Conservation (phyloP, 306 rosid species). For the Macrotyloma uniflorum region DNA sequence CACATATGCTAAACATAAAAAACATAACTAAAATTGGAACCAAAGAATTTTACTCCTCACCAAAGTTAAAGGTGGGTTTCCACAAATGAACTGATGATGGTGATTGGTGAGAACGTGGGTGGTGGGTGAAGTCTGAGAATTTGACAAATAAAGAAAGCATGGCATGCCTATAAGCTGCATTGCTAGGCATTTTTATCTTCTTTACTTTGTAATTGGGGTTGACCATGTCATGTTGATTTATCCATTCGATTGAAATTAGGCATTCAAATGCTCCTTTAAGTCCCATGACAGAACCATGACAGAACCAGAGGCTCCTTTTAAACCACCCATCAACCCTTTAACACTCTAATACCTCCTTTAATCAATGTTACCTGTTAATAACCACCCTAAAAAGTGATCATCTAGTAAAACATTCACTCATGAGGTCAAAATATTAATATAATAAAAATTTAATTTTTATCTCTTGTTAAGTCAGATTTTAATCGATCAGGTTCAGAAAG, state of each 20-base stretch:
- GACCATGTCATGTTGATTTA: neutral
- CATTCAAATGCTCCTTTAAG: neutral
- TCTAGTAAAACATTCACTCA: neutral
- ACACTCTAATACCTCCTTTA: neutral
- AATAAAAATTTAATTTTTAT: too few relatives aligned
- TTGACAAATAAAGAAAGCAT: conserved; percentile 34
- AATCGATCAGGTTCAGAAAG: too few relatives aligned
- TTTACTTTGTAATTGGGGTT: neutral
- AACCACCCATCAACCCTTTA: neutral
- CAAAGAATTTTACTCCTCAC: neutral
- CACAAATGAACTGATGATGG: neutral
- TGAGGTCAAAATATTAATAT: too few relatives aligned
- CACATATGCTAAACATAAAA: neutral
- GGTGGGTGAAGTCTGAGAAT: conserved; percentile 23
- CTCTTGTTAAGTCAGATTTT: too few relatives aligned
- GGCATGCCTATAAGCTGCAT: conserved; percentile 22
- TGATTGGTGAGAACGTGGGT: conserved; percentile 28
- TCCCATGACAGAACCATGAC: neutral
- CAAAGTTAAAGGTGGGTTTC: neutral
- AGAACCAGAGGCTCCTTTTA: neutral
- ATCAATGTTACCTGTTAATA: neutral
- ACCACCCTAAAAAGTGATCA: neutral
- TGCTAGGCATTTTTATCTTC: neutral
- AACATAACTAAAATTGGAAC: neutral
- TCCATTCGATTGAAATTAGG: neutral